These are phyloP conservation scores for Iris macrosiphon DNA, from an alignment of 106 monocot genomes.

Conservation along the genomic window DNA sequence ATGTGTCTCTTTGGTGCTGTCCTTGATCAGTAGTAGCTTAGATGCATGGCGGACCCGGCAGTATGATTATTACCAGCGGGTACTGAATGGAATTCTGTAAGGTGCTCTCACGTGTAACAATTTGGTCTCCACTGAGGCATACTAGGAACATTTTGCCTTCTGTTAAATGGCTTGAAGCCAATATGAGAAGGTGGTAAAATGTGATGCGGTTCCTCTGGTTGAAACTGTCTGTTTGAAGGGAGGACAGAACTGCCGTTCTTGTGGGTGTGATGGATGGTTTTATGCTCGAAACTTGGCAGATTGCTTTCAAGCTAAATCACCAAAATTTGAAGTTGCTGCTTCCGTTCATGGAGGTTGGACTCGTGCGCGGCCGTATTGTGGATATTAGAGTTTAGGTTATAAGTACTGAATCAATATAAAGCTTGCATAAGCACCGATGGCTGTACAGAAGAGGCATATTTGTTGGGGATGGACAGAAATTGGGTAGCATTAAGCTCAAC, in stretches of 20 bases:
- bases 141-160: slow-evolving; percentile 1
- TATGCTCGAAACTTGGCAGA: not conserved
- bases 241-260: not conserved
- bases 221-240: not conserved
- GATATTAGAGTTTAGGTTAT: slow-evolving; percentile 15
- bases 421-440: slow-evolving; percentile 9
- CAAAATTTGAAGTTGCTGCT: not conserved
- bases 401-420: slow-evolving; percentile 3
- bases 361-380: slow-evolving; percentile 9
- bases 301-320: not conserved
- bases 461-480: slow-evolving; percentile 8
- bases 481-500: not conserved
- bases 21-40: slow-evolving; percentile 98
- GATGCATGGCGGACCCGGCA: slow-evolving; percentile 98
- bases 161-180: not conserved
- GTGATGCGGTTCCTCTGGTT: not conserved
- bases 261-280: not conserved
- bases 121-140: slow-evolving; percentile 3
- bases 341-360: not conserved
- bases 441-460: slow-evolving; percentile 27
- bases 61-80: slow-evolving; percentile 97
- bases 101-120: not conserved
- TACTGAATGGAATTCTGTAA: slow-evolving; percentile 95
- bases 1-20: slow-evolving; percentile 96
- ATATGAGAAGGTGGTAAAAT: not conserved